Evolutionary conservation across 345 rosid species (phyloP), one percentile per base, ranked within the genome.

Genomic region (Garcia nutans): DNA sequence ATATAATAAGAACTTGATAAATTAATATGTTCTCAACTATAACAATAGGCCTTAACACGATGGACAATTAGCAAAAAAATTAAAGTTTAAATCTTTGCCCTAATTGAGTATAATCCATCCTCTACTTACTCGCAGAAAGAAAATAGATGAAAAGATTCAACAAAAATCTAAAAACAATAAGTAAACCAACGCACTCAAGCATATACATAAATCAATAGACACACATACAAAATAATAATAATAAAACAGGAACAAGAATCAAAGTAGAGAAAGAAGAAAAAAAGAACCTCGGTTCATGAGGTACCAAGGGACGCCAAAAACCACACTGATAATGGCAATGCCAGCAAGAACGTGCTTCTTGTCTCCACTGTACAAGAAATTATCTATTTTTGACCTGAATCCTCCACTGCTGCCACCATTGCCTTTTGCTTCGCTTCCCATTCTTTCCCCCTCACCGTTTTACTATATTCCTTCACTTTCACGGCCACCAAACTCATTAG

Each of bases 301-400:
- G 77, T 68, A 88, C 98, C 97, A 96, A 49, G 99, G 99, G 57
- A 86, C 85, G n/a, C 86, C 91, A 74, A 90, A 92, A 77, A 87
- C 54, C 54, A 89, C 71, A 55, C 87, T 44, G 77, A 92, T 68
- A 23, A 92, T 78, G 44, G 85, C 91, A 65, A 94, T 85, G 57
- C 96, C 96, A 56, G 84, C 96, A 26, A 92, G 13, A 17, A 94
- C 98, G 64, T 90, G 93, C 85, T 90, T 94, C 88, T 91, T 94
- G 4, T 94, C 96, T 33, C 98, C 98, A 76, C 96, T 94, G 82
- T 92, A 92, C 15, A 92, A 71, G 78, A n/a, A 80, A 58, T 83
- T 88, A n/a, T 86, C 89, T 81, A 92, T 71, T 75, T 77, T 89
- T 31, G 89, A 85, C 82, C 80, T 82, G 80, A 90, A 90, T 16